Base-by-base conservation (phyloP, 176 grass and related monocot species). In the Cenchrus purpureus region DNA sequence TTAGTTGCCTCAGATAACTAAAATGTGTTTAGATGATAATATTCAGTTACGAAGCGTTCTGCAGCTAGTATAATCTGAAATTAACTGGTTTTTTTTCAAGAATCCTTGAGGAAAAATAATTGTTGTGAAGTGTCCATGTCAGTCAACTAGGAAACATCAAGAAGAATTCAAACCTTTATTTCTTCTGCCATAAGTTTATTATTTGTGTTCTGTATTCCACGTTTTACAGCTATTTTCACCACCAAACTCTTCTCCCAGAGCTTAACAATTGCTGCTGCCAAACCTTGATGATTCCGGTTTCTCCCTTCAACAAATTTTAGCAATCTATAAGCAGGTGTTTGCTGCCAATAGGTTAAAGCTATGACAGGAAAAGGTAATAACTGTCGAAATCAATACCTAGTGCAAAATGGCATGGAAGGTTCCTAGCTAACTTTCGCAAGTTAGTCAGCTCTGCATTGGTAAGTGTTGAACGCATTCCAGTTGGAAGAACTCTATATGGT, bases 221-320 rank as follows among this genome's bases (percentile, higher is more conserved):
- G 89, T 82, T 99, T 99, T 65, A 99, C 88, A 80, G 97, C 86
- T 53, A 99, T 99, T 90, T 99, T 99, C 72, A 91, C 97, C 17
- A 99, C 91, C 61, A 95, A 83, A 82, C 93, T 96, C 78, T 92
- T 96, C 83, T 99, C 93, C 97, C 97, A 98, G 65, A 98, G 89
- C 81, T 96, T 96, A 76, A 96, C 71, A 65, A 98, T 98, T 68
- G 93, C 91, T 19, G 66, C 78, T 50, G 97, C 88, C 87, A 98
- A 81, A 17, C 97, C 97, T 90, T 98, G 93, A 90, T 96, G 97
- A 16, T 90, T 90, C 48, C 89, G 92, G 68, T 95, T 95, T 53
- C 97, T 98, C 90, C 97, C 97, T 98, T 87, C 25, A 92, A 55
- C 82, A 25, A 88, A 86, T 6, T 34, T 88, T 62, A 86, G 43